Base-by-base conservation (phyloP, 2,329 filamentous ascomycete species). In the Pyrenochaeta sp. region DNA sequence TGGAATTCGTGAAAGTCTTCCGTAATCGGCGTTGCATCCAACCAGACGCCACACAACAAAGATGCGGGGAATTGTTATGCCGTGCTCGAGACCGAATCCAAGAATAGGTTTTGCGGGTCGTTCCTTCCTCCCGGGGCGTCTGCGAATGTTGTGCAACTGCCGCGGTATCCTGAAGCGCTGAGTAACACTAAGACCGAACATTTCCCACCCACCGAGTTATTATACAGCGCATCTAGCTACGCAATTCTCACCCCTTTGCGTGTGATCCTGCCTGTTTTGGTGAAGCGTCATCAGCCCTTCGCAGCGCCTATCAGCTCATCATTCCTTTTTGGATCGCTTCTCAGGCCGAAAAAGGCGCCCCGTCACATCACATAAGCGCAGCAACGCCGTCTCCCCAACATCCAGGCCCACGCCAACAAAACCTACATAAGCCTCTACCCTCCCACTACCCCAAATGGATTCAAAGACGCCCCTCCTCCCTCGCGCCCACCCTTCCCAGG, bases 381-480 rank as follows among this genome's bases (percentile, higher is more conserved):
- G 31, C 15, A 18, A 15, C 17, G 41, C 37, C n/a, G 23, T 27
- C n/a, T 27, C 27, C 32, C 32, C 15, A n/a, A 45, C 27, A 48
- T 29, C 44, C 44, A 45, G 31, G 41, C 36, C 23, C 20, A 11
- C 32, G 12, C 49, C 15, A 14, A 27, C 37, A 10, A 27, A 50
- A 29, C 31, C 32, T 61, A 56, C 48, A 61, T 51, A 58, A 47
- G 44, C 17, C 11, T 46, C 37, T 23, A 15, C 48, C 46, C 9
- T 29, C 41, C 17, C 58, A 45, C 33, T 32, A 41, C 17, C 41
- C 27, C 41, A 53, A 14, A 70, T 73, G 69, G 71, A 70, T 46
- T 55, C 51, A 35, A 75, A 75, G 50, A 54, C 49, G 18, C 63
- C 71, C 30, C 67, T 74, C 49, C 58, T 73, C 47, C 68, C 68